Base-by-base conservation (phyloP, 169 alveolate species). In the Blepharisma undulans region DNA sequence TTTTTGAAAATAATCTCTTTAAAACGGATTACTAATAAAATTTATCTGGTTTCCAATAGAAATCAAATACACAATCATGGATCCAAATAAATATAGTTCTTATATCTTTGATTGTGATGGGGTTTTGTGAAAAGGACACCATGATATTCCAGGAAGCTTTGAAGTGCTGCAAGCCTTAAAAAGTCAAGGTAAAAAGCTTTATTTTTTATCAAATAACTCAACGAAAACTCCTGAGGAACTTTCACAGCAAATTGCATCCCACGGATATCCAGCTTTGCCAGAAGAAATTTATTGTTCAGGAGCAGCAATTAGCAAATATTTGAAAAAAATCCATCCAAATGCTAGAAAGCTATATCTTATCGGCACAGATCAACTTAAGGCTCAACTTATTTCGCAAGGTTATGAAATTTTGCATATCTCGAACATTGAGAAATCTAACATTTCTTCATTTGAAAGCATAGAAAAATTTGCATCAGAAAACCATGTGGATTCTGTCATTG, bases 401-500 rank as follows among this genome's bases (percentile, higher is more conserved):
- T 61, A 76, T 27, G 81, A 92, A 25, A 71, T 79, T n/a, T n/a
- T n/a, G n/a, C n/a, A n/a, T n/a, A n/a, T n/a, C 19, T 16, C 72
- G 29, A 30, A 72, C n/a, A n/a, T n/a, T n/a, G n/a, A n/a, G n/a
- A n/a, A 33, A 48, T n/a, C n/a, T n/a, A n/a, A n/a, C n/a, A 80
- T 21, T 60, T 72, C 60, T 59, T 71, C 79, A 60, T 84, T 29
- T 88, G 78, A 18, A 78, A n/a, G n/a, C 19, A 8, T 22, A n/a
- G 36, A 72, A 27, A 71, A 80, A 6, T 25, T 66, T 19, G 91
- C 91, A 77, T 59, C 81, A 16, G 96, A 93, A 22, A 34, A 16
- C 16, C 88, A 30, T 0, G 91, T 92, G 0, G 94, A 92, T 2
- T 95, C 95, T 19, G 93, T 95, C 1, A 91, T 95, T 30, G 93